These are phyloP conservation scores for Alloascoidea africana DNA, from an alignment of 805 yeast genomes.

Conservation along the genomic window DNA sequence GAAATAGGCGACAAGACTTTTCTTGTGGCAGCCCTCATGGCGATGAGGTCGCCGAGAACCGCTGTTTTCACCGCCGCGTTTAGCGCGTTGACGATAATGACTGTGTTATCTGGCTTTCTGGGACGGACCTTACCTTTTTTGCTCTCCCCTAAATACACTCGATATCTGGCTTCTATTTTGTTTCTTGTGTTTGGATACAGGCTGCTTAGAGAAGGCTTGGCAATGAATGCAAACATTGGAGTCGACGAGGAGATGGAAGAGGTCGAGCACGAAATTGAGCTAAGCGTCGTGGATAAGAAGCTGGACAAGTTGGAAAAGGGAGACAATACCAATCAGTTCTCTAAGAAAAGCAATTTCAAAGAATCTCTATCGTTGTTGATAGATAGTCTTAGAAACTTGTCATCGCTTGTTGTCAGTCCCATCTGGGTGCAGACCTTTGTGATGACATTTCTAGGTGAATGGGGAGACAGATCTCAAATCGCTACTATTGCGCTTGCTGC, in stretches of 20 bases:
- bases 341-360: not conserved
- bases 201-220: conserved; percentile 68
- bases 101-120: conserved; percentile 75
- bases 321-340: not conserved
- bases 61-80: conserved; percentile 86
- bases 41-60: conserved; percentile 78
- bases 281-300: conserved; percentile 35
- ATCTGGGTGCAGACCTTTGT: conserved; percentile 86
- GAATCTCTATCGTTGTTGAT: conserved; percentile 4
- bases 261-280: conserved; percentile 84
- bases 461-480: conserved; percentile 98
- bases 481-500: conserved; percentile 99
- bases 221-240: conserved; percentile 65
- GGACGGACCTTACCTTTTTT: conserved; percentile 86
- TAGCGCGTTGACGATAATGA: conserved; percentile 76
- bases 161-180: conserved; percentile 63
- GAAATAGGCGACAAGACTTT: conserved; percentile 98
- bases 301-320: conserved; percentile 49
- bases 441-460: conserved; percentile 94
- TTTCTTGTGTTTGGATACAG: conserved; percentile 71
- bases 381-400: conserved; percentile 34
- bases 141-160: conserved; percentile 67
- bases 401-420: conserved; percentile 62
- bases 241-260: conserved; percentile 94
- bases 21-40: conserved; percentile 93